phyloP scores from a whole-genome alignment of 495 filamentous ascomycete genomes.

The Hypoxylon crocopeplum region DNA sequence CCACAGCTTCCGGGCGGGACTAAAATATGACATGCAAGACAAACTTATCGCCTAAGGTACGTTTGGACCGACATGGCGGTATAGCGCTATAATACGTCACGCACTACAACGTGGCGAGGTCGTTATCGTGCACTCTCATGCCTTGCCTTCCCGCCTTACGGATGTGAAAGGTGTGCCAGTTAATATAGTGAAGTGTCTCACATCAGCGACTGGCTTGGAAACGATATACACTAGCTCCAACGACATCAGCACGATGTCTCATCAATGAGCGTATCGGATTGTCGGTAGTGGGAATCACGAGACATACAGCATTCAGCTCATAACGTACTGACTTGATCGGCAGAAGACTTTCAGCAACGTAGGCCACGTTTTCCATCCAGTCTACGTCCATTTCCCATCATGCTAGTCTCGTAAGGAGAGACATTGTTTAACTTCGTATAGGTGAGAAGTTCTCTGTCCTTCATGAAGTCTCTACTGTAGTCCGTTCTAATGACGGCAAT shows the following conservation, averaged over 20 bases:
- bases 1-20: conserved; percentile 4
- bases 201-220: conserved; percentile 26
- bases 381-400: not conserved
- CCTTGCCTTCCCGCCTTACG: no score
- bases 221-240: conserved; percentile 12
- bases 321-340: not conserved
- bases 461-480: not conserved
- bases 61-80: conserved; percentile 10
- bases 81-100: conserved; percentile 7
- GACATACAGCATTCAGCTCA: conserved; percentile 13
- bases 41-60: conserved; percentile 2
- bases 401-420: not conserved
- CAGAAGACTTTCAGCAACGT: not conserved
- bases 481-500: not conserved
- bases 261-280: not conserved
- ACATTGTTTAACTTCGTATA: not conserved
- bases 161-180: conserved; percentile 14
- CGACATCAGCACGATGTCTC: conserved; percentile 8
- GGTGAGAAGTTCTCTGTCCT: not conserved
- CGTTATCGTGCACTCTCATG: conserved; percentile 13
- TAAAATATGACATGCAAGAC: conserved; percentile 34
- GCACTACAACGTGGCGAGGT: conserved; percentile 21
- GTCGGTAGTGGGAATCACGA: conserved; percentile 1
- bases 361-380: not conserved
- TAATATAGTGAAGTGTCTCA: conserved; percentile 26